Percentiles rank a stretch among this genome's conserved stretches.
phyloP scores from a whole-genome alignment of 257 asterid genomes.

The Primulina tabacum region DNA sequence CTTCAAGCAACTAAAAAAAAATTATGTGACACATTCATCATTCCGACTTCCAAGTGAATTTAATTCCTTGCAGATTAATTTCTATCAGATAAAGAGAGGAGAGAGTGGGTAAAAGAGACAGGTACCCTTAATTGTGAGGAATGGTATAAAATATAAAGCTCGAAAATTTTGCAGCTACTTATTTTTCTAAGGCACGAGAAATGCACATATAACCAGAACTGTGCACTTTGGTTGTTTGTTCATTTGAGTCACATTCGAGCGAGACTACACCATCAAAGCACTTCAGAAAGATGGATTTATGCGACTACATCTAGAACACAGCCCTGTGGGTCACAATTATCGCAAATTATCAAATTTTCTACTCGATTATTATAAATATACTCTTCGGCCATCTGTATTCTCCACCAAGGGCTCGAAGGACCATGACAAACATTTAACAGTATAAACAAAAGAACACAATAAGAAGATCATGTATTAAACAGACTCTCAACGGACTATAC shows the following conservation, averaged over 20 bases:
- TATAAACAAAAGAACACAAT: too few species aligned
- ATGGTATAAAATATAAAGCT: background rate
- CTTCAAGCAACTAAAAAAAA: slow-evolving; percentile 9
- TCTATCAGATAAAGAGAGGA: background rate
- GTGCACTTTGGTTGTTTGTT: background rate
- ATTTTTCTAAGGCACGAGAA: background rate
- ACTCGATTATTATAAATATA: background rate
- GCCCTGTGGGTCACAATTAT: background rate
- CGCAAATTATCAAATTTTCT: background rate
- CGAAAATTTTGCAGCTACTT: background rate
- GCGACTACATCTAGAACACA: background rate
- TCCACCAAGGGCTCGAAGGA: background rate
- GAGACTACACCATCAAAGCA: background rate
- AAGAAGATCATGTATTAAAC: background rate
- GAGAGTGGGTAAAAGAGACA: background rate
- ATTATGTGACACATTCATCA: background rate
- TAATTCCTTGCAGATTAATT: slow-evolving; percentile 4
- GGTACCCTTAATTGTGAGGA: background rate
- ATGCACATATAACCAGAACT: background rate
- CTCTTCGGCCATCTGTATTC: background rate
- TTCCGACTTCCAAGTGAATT: background rate
- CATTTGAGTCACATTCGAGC: background rate
- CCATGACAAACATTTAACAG: background rate
- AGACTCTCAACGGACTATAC: background rate
- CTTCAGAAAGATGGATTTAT: background rate